Percentiles rank a stretch among this genome's conserved stretches.
phyloP scores from a whole-genome alignment of 2,329 filamentous ascomycete species.

The Penicillium vulpinum region DNA sequence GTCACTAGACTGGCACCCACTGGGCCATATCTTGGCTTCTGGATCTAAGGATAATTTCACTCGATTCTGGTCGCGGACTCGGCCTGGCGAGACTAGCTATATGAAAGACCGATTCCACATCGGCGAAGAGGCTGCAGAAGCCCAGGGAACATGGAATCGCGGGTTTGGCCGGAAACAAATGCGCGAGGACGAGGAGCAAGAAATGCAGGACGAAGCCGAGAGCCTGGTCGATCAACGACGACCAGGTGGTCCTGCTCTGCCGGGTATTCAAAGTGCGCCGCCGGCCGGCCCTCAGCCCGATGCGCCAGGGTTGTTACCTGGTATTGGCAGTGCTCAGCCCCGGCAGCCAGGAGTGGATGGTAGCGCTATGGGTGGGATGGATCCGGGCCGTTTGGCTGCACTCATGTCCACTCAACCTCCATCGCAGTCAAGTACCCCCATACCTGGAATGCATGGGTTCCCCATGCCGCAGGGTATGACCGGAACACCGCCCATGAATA shows the following conservation, averaged over 20 bases:
- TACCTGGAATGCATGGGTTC: conserved; percentile 40
- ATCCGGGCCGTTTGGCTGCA: conserved; percentile 44
- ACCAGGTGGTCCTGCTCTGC: conserved; percentile 59
- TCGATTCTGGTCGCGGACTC: conserved; percentile 89
- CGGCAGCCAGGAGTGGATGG: conserved; percentile 34
- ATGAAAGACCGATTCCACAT: conserved; percentile 94
- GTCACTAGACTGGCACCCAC: conserved; percentile 96
- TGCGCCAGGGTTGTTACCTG: conserved; percentile 48
- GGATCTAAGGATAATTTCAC: conserved; percentile 97
- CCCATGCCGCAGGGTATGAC: conserved; percentile 47
- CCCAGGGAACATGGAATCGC: conserved; percentile 89
- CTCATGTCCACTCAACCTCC: conserved; percentile 50
- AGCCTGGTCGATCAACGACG: conserved; percentile 89
- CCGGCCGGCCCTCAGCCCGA: conserved; percentile 38
- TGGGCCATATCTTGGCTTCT: conserved; percentile 91
- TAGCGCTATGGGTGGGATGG: conserved; percentile 50
- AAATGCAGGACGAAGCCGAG: conserved; percentile 89
- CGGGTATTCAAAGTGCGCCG: conserved; percentile 58
- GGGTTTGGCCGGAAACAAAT: conserved; percentile 74
- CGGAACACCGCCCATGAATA: conserved; percentile 48
- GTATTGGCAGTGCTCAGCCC: conserved; percentile 49
- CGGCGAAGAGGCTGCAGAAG: conserved; percentile 87
- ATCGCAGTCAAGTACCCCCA: conserved; percentile 28
- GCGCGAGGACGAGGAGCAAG: conserved; percentile 90
- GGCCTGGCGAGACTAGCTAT: conserved; percentile 82